These are phyloP conservation scores for Naegleria gruberi DNA, from an alignment of 208 protist species.

Conservation along the genomic window DNA sequence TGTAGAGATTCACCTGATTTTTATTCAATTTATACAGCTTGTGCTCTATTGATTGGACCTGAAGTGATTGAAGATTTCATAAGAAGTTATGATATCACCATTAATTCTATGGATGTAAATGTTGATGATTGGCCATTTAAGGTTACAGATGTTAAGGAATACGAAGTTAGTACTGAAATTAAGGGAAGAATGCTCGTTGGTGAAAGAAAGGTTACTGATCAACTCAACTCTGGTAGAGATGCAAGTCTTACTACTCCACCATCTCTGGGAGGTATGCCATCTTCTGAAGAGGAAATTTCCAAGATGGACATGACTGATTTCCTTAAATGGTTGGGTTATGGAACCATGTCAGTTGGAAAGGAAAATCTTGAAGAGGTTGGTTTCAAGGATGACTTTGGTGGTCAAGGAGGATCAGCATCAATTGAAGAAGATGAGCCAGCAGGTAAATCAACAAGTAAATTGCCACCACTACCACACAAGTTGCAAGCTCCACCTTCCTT, in stretches of 20 bases:
- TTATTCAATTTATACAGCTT: not conserved
- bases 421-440: not conserved
- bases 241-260: not conserved
- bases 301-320: not conserved
- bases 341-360: not conserved
- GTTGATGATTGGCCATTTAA: not conserved
- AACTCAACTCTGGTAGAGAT: not conserved
- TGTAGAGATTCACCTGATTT: constrained; percentile 10
- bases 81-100: not conserved
- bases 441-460: not conserved
- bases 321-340: not conserved
- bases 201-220: not conserved
- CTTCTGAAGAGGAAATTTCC: not conserved
- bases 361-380: not conserved
- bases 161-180: not conserved
- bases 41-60: not conserved
- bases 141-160: not conserved
- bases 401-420: not conserved
- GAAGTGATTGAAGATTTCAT: not conserved
- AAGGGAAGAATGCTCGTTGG: not conserved
- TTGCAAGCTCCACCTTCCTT: not conserved
- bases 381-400: constrained; percentile 2
- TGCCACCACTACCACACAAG: not conserved
- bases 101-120: not conserved
- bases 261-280: not conserved